Conservation (phyloP, 2,329 filamentous ascomycete species). For the Pseudogymnoascus sp. region DNA sequence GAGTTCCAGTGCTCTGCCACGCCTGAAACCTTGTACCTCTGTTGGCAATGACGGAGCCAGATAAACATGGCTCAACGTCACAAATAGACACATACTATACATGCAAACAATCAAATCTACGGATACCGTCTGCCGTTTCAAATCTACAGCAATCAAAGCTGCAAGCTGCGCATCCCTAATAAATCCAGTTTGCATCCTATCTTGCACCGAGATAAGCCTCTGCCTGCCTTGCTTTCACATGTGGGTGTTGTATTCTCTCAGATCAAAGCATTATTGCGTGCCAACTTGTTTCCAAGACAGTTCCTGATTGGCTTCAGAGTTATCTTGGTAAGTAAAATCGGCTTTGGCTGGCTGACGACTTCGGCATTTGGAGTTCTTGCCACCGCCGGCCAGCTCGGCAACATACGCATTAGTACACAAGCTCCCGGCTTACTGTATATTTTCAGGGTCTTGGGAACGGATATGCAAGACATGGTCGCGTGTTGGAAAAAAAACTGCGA, state of each 20-base stretch:
- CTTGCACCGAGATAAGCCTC: not conserved
- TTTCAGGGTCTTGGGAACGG: not conserved
- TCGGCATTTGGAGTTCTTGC: not conserved
- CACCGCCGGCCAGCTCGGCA: not conserved
- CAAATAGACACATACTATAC: not conserved
- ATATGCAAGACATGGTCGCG: slow-evolving; percentile 3
- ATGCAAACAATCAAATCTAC: not conserved
- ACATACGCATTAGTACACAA: not conserved
- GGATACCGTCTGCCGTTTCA: not conserved
- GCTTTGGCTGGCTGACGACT: not conserved
- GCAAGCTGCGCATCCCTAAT: not conserved
- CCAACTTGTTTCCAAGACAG: not conserved
- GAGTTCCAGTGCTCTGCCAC: not conserved
- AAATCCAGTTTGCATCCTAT: not conserved
- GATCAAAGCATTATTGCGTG: not conserved
- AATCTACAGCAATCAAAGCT: not conserved
- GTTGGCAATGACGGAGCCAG: not conserved
- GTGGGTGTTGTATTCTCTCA: not conserved
- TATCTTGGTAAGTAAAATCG: not conserved
- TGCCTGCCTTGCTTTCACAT: slow-evolving; percentile 1
- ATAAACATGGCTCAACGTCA: slow-evolving; percentile 1
- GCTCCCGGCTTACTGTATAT: not conserved
- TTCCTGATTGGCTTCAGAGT: not conserved
- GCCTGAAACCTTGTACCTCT: slow-evolving; percentile 7
- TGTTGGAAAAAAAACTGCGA: not conserved